phyloP scores from a whole-genome alignment of 805 yeast genomes.

The Candida sanyiensis region DNA sequence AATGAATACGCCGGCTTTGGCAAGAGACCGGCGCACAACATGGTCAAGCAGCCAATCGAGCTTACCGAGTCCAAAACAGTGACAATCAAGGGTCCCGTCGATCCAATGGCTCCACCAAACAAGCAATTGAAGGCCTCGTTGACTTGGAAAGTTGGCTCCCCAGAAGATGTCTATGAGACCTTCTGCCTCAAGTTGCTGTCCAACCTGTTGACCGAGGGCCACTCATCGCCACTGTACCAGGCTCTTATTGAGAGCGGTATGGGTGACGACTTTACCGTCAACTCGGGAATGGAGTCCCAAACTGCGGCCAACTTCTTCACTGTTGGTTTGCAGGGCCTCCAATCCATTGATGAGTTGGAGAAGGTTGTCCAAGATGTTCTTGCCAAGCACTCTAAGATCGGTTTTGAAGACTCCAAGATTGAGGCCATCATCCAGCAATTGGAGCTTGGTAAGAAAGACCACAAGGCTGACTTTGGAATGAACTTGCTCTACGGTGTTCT shows the following conservation, averaged over 20 bases:
- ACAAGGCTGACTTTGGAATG: constrained; percentile 86
- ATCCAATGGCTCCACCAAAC: constrained; percentile 62
- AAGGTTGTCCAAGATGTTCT: constrained; percentile 43
- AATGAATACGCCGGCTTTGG: constrained; percentile 50
- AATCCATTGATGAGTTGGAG: constrained; percentile 42
- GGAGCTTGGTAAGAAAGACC: constrained; percentile 78
- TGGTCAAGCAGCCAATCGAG: constrained; percentile 23
- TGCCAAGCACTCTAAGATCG: constrained; percentile 34
- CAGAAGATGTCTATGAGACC: constrained; percentile 60
- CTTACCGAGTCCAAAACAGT: constrained; percentile 32
- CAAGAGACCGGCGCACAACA: constrained; percentile 35
- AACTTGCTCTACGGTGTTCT: constrained; percentile 63
- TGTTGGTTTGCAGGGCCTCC: constrained; percentile 78
- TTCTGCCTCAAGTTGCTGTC: constrained; percentile 69
- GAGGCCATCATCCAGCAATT: constrained; percentile 85
- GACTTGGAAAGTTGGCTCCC: constrained; percentile 83
- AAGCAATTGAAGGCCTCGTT: constrained; percentile 75
- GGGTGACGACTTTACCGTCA: constrained; percentile 82
- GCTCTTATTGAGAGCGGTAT: constrained; percentile 77
- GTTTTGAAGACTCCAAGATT: constrained; percentile 55
- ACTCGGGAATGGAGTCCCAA: constrained; percentile 80
- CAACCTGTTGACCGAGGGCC: constrained; percentile 78
- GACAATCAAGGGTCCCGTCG: constrained; percentile 66
- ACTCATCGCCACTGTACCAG: constrained; percentile 84
- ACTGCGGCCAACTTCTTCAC: constrained; percentile 76